These are phyloP conservation scores for Exophiala spinifera DNA, from an alignment of 2,329 filamentous ascomycete genomes.

Conservation along the genomic window DNA sequence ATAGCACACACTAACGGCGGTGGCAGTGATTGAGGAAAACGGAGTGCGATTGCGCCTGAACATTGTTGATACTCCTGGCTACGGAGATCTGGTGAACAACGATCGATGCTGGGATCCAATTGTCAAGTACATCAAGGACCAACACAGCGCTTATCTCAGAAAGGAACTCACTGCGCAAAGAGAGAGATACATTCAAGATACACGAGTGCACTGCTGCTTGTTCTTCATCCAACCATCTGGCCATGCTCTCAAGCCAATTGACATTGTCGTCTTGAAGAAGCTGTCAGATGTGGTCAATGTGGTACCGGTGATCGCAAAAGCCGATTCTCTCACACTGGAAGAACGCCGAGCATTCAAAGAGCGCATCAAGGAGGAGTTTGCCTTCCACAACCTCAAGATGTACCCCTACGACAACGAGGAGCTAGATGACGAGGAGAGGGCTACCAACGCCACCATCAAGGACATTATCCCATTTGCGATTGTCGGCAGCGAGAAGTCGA, in stretches of 20 bases:
- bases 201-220: slow-evolving; percentile 97
- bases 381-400: slow-evolving; percentile 99
- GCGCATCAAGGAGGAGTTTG: slow-evolving; percentile 98
- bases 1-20: slow-evolving; percentile 5
- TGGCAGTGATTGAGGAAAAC: slow-evolving; percentile 88
- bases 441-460: slow-evolving; percentile 95
- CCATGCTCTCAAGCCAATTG: slow-evolving; percentile 97
- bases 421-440: slow-evolving; percentile 93
- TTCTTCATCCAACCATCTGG: slow-evolving; percentile 99
- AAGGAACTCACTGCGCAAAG: slow-evolving; percentile 99
- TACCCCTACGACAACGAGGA: slow-evolving; percentile 99
- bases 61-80: slow-evolving; percentile 98
- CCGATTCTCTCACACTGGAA: slow-evolving; percentile 91
- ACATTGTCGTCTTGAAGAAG: slow-evolving; percentile 99
- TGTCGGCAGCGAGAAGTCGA: slow-evolving; percentile 95
- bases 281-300: slow-evolving; percentile 98
- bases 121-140: slow-evolving; percentile 99
- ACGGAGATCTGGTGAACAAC: slow-evolving; percentile 98
- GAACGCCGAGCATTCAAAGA: slow-evolving; percentile 97
- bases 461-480: slow-evolving; percentile 95
- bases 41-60: slow-evolving; percentile 95
- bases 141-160: slow-evolving; percentile 97
- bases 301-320: slow-evolving; percentile 97
- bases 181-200: slow-evolving; percentile 98
- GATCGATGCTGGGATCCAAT: slow-evolving; percentile 99